A percentile compares a stretch with the other conserved stretches of the same genome.
These are phyloP conservation scores for Apostasia shenzhenica DNA, from an alignment of 106 monocot species.

Conservation along the genomic window DNA sequence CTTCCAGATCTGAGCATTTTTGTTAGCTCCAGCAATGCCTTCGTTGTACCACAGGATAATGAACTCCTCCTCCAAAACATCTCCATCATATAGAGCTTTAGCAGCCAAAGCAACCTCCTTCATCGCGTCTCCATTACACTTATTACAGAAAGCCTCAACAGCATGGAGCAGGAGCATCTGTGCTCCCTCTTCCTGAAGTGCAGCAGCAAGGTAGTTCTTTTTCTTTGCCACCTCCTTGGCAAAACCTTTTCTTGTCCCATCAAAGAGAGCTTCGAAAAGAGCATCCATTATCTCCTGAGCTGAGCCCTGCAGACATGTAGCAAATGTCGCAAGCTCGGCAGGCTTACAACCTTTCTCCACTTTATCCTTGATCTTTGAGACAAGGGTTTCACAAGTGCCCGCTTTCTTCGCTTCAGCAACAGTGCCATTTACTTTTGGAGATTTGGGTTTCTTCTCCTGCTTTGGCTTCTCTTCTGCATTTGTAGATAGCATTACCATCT, in stretches of 20 bases:
- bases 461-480: constrained; percentile 5
- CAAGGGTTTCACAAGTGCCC: constrained; percentile 14
- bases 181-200: constrained; percentile 29
- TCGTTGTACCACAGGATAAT: constrained; percentile 64
- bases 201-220: constrained; percentile 37
- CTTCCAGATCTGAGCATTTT: constrained; percentile 41
- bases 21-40: constrained; percentile 21
- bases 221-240: constrained; percentile 67
- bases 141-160: constrained; percentile 47
- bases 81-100: constrained; percentile 68
- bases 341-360: constrained; percentile 35
- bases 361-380: constrained; percentile 39
- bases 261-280: constrained; percentile 62
- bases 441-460: constrained; percentile 10
- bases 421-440: background rate
- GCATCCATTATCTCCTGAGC: constrained; percentile 47
- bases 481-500: constrained; percentile 81
- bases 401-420: background rate
- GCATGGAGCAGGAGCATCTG: constrained; percentile 62
- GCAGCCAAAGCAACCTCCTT: constrained; percentile 65
- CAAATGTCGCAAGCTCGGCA: constrained; percentile 21
- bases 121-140: constrained; percentile 40
- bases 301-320: constrained; percentile 10
- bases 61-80: constrained; percentile 67
- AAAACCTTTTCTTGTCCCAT: constrained; percentile 63